A percentile compares a stretch with the other conserved stretches of the same genome.
Evolutionary conservation across 306 rosid species (phyloP).

Genomic region (Acacia confusa): DNA sequence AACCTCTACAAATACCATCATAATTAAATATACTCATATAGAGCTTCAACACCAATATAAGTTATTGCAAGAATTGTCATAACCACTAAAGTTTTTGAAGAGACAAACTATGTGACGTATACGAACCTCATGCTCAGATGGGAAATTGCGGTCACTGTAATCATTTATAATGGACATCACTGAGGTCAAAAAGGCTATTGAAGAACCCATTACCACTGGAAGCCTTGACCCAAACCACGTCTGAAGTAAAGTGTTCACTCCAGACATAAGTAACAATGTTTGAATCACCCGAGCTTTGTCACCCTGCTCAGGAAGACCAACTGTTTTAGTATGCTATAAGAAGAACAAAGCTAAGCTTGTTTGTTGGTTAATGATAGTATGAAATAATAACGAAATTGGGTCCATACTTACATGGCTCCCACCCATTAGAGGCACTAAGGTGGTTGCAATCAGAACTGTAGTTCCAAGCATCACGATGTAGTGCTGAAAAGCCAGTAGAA

Average conservation of each 20-base stretch:
- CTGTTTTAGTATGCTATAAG: neutral
- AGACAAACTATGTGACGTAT: neutral
- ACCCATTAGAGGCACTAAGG: conserved; percentile 73
- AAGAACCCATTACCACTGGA: conserved; percentile 60
- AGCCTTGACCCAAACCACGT: conserved; percentile 68
- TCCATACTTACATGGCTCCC: conserved; percentile 54
- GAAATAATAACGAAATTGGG: neutral
- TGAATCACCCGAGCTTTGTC: conserved; percentile 77
- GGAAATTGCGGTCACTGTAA: conserved; percentile 29
- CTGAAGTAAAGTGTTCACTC: conserved; percentile 63
- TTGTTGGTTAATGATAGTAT: neutral
- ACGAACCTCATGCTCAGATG: conserved; percentile 52
- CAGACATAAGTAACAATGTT: conserved; percentile 60
- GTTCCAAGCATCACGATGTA: conserved; percentile 79
- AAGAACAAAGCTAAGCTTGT: conserved; percentile 8
- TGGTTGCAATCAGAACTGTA: conserved; percentile 55
- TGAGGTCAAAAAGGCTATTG: conserved; percentile 49
- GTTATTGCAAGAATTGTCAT: neutral
- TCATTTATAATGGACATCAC: conserved; percentile 58
- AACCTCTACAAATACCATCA: conserved; percentile 66
- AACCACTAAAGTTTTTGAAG: neutral
- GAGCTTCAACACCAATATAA: neutral
- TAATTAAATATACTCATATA: neutral
- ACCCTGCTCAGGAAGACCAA: conserved; percentile 40
- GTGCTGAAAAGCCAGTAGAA: conserved; percentile 66